A percentile compares a stretch with the other conserved stretches of the same genome.
Evolutionary conservation across 345 rosid species (phyloP).

Genomic region (Erysimum cheiranthoides): DNA sequence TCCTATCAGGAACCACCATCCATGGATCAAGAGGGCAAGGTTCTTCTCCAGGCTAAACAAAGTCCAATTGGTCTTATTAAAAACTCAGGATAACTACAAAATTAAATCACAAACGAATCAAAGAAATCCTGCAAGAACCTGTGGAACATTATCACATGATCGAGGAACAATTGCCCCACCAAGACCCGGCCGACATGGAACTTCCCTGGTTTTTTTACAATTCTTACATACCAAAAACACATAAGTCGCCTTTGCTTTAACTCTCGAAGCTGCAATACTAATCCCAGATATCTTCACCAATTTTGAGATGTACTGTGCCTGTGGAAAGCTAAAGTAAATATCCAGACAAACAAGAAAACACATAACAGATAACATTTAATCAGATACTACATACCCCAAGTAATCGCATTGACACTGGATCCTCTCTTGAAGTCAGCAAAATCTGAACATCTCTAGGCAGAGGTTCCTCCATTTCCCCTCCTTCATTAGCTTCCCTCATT

Average conservation of each 20-base stretch:
- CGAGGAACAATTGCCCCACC: constrained; percentile 98
- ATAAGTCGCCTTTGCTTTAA: constrained; percentile 92
- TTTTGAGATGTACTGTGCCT: constrained; percentile 92
- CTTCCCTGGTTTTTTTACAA: constrained; percentile 71
- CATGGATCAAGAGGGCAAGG: constrained; percentile 97
- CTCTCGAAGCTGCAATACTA: constrained; percentile 93
- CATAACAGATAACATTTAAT: not conserved
- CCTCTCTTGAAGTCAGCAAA: constrained; percentile 82
- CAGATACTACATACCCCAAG: constrained; percentile 67
- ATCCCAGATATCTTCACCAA: constrained; percentile 90
- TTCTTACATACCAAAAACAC: constrained; percentile 89
- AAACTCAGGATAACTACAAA: not conserved
- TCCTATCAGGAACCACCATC: constrained; percentile 94
- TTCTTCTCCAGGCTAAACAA: constrained; percentile 83
- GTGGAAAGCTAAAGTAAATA: constrained; percentile 1
- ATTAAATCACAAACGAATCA: not conserved
- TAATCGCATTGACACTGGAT: constrained; percentile 74
- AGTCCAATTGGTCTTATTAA: constrained; percentile 5
- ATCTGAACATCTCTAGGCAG: constrained; percentile 70
- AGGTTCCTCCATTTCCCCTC: constrained; percentile 89
- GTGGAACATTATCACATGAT: constrained; percentile 88
- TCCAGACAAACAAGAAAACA: not conserved
- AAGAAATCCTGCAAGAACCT: constrained; percentile 54
- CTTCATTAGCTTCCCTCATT: constrained; percentile 73
- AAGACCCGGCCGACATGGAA: constrained; percentile 93